These are phyloP conservation scores for Psilocybe cubensis DNA, from an alignment of 768 basidiomycete species.

Conservation along the genomic window DNA sequence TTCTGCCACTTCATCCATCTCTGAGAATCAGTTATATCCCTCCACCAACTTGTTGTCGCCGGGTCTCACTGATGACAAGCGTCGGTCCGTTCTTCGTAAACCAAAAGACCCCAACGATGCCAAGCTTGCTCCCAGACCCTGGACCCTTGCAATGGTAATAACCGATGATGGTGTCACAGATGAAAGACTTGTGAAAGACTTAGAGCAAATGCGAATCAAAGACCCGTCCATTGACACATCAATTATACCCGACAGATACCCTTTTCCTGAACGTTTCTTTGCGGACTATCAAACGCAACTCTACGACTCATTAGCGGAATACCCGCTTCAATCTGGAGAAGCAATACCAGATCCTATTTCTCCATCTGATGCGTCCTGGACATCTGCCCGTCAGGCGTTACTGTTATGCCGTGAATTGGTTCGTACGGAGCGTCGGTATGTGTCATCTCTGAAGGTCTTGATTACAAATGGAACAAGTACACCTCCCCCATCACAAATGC, in stretches of 20 bases:
- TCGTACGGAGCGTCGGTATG: slow-evolving; percentile 47
- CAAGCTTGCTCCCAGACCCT: slow-evolving; percentile 23
- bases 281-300: slow-evolving; percentile 26
- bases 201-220: slow-evolving; percentile 44
- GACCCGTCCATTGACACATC: slow-evolving; percentile 10
- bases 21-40: neutral
- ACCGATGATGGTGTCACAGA: slow-evolving; percentile 54
- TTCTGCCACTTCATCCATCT: neutral
- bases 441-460: slow-evolving; percentile 36
- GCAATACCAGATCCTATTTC: slow-evolving; percentile 11
- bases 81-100: slow-evolving; percentile 21
- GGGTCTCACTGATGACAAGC: neutral
- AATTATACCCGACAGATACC: slow-evolving; percentile 13
- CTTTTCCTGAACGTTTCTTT: slow-evolving; percentile 18
- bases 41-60: neutral
- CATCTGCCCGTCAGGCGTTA: slow-evolving; percentile 38
- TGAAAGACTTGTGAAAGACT: slow-evolving; percentile 48
- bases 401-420: slow-evolving; percentile 44
- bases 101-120: slow-evolving; percentile 9
- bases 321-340: slow-evolving; percentile 26
- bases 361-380: slow-evolving; percentile 33
- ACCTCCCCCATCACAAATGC: slow-evolving; percentile 55
- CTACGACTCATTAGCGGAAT: slow-evolving; percentile 28
- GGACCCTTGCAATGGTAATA: slow-evolving; percentile 53
- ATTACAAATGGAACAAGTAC: slow-evolving; percentile 41